Conservation (phyloP, 192 early-diverging fungal species). For the Neocallimastix lanati region DNA sequence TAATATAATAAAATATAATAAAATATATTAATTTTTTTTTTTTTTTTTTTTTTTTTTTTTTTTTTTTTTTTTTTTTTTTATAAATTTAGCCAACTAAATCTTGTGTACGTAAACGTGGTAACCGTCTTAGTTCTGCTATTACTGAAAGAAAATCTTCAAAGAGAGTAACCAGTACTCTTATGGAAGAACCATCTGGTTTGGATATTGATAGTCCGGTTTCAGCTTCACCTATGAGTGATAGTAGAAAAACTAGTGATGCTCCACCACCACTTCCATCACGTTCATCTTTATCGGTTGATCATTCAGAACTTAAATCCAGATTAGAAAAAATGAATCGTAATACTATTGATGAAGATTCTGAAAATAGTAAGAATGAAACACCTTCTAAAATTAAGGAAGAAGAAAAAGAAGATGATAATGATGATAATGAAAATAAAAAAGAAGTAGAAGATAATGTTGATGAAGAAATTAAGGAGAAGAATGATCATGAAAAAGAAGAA, state of each 20-base stretch:
- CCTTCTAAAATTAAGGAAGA: neutral
- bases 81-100: neutral
- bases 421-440: neutral
- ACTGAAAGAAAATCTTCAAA: neutral
- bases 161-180: neutral
- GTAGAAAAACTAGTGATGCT: no score
- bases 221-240: constrained; percentile 37
- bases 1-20: no score
- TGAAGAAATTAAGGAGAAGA: no score
- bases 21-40: no score
- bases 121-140: neutral
- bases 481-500: no score
- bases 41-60: no score
- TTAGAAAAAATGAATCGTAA: neutral
- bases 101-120: neutral
- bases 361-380: neutral
- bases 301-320: neutral
- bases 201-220: constrained; percentile 56
- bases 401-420: neutral
- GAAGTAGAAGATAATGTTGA: no score
- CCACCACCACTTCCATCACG: neutral
- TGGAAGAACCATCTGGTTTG: constrained; percentile 30
- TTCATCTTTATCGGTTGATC: neutral
- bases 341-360: neutral
- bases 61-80: no score